Conservation (phyloP, 805 yeast species). For the Nakazawaea wyomingensis region DNA sequence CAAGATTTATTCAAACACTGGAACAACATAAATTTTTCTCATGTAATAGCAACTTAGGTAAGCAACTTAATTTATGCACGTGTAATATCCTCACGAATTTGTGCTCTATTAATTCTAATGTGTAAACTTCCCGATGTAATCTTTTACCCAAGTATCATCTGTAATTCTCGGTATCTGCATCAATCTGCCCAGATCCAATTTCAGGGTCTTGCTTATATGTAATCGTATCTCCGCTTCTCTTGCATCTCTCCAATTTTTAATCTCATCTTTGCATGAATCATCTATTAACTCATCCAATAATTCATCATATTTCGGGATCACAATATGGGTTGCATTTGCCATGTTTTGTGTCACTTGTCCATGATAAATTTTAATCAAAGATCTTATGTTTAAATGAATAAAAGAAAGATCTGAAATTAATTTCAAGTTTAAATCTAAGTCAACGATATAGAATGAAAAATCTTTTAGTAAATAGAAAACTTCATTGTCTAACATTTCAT, state of each 20-base stretch:
- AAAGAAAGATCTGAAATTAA: not conserved
- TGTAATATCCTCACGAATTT: not conserved
- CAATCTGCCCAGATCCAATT: slow-evolving; percentile 5
- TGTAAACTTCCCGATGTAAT: not conserved
- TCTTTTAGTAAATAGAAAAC: slow-evolving; percentile 27
- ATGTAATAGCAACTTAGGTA: too few relatives aligned
- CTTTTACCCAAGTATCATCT: slow-evolving; percentile 19
- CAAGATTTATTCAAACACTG: too few relatives aligned
- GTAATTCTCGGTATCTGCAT: slow-evolving; percentile 32
- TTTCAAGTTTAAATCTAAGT: slow-evolving; percentile 1
- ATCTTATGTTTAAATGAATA: slow-evolving; percentile 14
- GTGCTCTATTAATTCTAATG: not conserved
- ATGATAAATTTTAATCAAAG: slow-evolving; percentile 36
- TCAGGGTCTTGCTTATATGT: slow-evolving; percentile 5
- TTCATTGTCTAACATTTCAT: slow-evolving; percentile 15
- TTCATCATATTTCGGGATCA: slow-evolving; percentile 24
- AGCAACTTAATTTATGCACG: not conserved
- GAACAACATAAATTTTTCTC: too few relatives aligned
- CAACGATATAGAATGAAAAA: slow-evolving; percentile 28
- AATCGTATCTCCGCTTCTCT: slow-evolving; percentile 9
- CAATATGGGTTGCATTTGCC: slow-evolving; percentile 32
- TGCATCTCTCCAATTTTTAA: not conserved
- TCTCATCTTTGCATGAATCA: not conserved
- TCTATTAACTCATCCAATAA: slow-evolving; percentile 8
- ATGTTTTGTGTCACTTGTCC: slow-evolving; percentile 32